phyloP scores from a whole-genome alignment of 495 filamentous ascomycete genomes.

The Trichocladium antarcticum region DNA sequence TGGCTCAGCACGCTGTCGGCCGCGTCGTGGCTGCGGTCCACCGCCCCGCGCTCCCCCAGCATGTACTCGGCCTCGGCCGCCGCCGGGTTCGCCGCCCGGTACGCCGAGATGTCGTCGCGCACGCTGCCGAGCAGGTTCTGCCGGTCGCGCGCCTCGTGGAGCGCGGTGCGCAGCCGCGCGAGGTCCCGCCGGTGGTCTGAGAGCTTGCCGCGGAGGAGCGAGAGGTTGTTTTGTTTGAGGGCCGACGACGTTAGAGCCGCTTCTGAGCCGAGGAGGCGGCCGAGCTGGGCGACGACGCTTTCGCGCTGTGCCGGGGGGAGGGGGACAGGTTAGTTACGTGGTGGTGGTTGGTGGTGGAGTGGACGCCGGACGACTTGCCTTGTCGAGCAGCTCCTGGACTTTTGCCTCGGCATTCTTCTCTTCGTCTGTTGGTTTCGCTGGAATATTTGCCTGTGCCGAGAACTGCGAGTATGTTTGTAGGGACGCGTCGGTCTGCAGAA shows the following conservation, averaged over 20 bases:
- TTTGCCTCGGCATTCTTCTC: slow-evolving; percentile 68
- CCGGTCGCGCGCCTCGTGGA: slow-evolving; percentile 67
- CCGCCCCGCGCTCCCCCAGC: slow-evolving; percentile 72
- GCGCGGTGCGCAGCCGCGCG: slow-evolving; percentile 52
- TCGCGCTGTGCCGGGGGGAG: slow-evolving; percentile 51
- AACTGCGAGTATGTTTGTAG: slow-evolving; percentile 96
- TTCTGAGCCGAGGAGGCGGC: slow-evolving; percentile 88
- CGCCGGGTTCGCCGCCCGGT: slow-evolving; percentile 69
- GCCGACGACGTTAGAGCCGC: slow-evolving; percentile 78
- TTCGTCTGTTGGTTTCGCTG: slow-evolving; percentile 73
- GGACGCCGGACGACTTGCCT: slow-evolving; percentile 32
- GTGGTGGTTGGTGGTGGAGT: not conserved
- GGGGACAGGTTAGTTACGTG: slow-evolving; percentile 2
- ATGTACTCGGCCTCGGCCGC: slow-evolving; percentile 89
- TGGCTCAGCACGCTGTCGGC: slow-evolving; percentile 88
- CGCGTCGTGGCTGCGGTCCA: slow-evolving; percentile 79
- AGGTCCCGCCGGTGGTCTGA: slow-evolving; percentile 78
- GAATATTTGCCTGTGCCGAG: slow-evolving; percentile 68
- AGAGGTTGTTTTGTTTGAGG: slow-evolving; percentile 86
- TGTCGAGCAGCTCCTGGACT: slow-evolving; percentile 74
- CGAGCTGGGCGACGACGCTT: slow-evolving; percentile 65
- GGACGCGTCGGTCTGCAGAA: slow-evolving; percentile 70
- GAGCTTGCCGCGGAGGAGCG: slow-evolving; percentile 83
- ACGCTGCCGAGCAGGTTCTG: slow-evolving; percentile 87
- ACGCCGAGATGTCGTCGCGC: slow-evolving; percentile 81